Evolutionary conservation across 2,329 filamentous ascomycete species (phyloP).

Genomic region (Exophiala spinifera): DNA sequence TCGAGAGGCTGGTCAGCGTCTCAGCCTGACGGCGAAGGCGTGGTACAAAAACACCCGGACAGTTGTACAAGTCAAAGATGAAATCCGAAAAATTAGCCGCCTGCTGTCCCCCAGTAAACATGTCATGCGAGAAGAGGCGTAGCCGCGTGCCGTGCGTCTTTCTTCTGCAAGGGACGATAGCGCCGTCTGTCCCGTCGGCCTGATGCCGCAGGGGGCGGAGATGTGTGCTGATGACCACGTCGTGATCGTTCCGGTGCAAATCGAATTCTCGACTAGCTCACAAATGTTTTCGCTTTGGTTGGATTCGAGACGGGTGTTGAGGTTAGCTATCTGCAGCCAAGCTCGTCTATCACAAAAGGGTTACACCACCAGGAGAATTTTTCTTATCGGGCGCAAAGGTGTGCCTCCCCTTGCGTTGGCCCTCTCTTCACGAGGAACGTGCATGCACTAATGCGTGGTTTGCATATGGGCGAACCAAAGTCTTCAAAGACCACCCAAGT

Average conservation of each 20-base stretch:
- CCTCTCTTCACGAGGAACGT: conserved; percentile 1
- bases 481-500: background rate
- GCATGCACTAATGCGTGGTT: conserved; percentile 7
- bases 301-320: too few relatives aligned
- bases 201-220: too few relatives aligned
- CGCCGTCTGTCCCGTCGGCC: too few relatives aligned
- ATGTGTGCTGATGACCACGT: too few relatives aligned
- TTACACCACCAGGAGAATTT: background rate
- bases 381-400: background rate
- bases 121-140: background rate
- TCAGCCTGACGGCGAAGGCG: conserved; percentile 5
- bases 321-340: too few relatives aligned
- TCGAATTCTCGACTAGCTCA: too few relatives aligned
- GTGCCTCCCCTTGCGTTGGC: conserved; percentile 2
- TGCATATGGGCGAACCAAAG: conserved; percentile 3
- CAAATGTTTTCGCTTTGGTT: too few relatives aligned
- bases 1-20: background rate
- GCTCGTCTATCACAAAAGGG: background rate
- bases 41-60: background rate
- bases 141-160: too few relatives aligned
- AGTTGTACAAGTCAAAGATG: background rate
- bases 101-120: background rate
- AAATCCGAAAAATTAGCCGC: background rate
- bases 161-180: too few relatives aligned
- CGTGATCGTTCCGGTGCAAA: too few relatives aligned